Base-by-base conservation (phyloP, 192 early-diverging fungal genomes). In the Coemansia sp. region DNA sequence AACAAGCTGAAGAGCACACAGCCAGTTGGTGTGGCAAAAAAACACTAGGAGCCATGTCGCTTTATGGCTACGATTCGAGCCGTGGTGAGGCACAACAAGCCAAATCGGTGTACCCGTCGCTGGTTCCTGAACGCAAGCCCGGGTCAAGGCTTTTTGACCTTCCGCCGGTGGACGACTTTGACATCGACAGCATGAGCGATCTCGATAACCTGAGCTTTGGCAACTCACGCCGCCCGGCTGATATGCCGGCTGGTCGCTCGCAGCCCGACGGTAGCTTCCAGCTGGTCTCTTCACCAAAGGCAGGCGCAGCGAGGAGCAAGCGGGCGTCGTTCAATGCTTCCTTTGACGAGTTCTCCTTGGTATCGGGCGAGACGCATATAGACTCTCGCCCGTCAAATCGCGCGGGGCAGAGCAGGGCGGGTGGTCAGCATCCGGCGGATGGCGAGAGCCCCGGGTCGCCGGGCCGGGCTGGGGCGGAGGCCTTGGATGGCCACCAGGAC, bases 121-220 rank as follows among this genome's bases (percentile, higher is more conserved):
- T 44, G 22, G n/a, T 38, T 2, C 17, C 45, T 10, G 30, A 34
- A 18, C 49, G 50, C 34, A 27, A 32, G 17, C 17, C 41, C 10
- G 34, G 23, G 0, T 44, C 52, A 1, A 58, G 51, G 29, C 52
- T 55, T 1, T 60, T 64, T 11, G 52, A 56, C 39, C 28, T 55
- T n/a, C 54, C 60, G 10, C 40, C 44, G 32, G 67, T 64, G 20
- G 61, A 64, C 29, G 38, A 52, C 37, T 56, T 64, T 20, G 56
- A 64, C 29, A 29, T 51, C 7, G 53, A 50, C 39, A 51, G 35
- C 20, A 48, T 68, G 38, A 64, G 67, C 51, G 67, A 71, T 38
- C 20, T 70, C 20, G 67, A 70, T n/a, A 49, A 63, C 51, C 61
- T 59, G 36, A 51, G 58, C 28, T 59, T 51, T 38, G 44, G 30